Evolutionary conservation across 257 asterid genomes (phyloP), one percentile per base, ranked within the genome.

Genomic region (Parsonsia alboflavescens): DNA sequence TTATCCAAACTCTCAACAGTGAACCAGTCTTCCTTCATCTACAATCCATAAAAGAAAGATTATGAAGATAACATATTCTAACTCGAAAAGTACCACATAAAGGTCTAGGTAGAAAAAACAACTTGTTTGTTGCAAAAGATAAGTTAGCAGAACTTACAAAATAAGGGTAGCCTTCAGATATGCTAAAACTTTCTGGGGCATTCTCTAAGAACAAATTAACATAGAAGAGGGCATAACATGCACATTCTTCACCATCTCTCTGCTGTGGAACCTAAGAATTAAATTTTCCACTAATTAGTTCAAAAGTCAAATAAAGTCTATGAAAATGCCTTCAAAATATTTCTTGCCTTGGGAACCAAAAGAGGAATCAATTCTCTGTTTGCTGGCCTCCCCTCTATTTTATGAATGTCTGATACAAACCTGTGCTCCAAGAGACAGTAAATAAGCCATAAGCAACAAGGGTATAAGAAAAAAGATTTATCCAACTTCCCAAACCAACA

Each of bases 251-350:
- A 0, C 76, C 85, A 63, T 76, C 73, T 76, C 68, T 80, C 83
- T 92, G 93, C 44, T 88, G 96, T 2, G 96, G 97, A 67, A 92
- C 96, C 97, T 91, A 87, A 53, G 80, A 82, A 9, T 0, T 10
- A 61, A 22, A 22, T 56, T 64, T 50, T 48, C 36, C 1, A 49
- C 46, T 3, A 39, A 73, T 78, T 46, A 81, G 81, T 69, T 22
- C 9, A 75, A 46, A 44, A 49, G 48, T 56, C 53, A 15, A 73
- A 63, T 77, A 24, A 13, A 11, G 45, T 17, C 2, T 10, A 53
- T 2, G 39, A 44, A 53, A 15, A n/a, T 30, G 62, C 26, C 15
- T 33, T 3, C 7, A 6, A 61, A 15, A 73, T 61, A 53, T 28
- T 62, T 33, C 50, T 71, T 56, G 85, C 96, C 95, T 88, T 78